Evolutionary conservation across 2,329 filamentous ascomycete genomes (phyloP).

Genomic region (Nemania abortiva): DNA sequence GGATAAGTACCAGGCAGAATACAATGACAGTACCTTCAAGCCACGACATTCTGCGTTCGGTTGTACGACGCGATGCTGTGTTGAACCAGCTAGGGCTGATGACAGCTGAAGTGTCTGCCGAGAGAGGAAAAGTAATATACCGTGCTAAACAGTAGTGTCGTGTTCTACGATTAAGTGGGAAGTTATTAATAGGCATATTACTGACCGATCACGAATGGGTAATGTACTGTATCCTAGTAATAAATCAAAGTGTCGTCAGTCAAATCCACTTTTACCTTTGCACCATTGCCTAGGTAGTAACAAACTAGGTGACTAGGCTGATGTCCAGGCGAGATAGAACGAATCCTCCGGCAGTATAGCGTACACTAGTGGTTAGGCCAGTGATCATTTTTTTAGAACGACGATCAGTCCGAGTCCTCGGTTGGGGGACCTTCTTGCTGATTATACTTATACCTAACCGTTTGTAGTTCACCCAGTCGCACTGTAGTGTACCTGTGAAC

Average conservation of each 20-base stretch:
- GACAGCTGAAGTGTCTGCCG: neutral
- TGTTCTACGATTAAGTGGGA: neutral
- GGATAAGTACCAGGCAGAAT: neutral
- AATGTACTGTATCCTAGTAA: constrained; percentile 19
- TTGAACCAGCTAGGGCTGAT: constrained; percentile 18
- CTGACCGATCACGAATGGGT: constrained; percentile 5
- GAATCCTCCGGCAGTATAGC: constrained; percentile 27
- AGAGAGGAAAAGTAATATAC: neutral
- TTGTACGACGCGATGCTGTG: neutral
- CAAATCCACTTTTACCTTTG: constrained; percentile 8
- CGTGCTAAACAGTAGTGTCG: neutral
- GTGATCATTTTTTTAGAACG: constrained; percentile 18
- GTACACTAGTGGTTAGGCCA: neutral
- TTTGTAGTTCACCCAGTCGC: neutral
- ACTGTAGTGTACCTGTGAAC: neutral
- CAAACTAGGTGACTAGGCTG: constrained; percentile 15
- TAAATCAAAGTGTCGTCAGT: constrained; percentile 2
- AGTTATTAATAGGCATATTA: constrained; percentile 28
- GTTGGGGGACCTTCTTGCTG: constrained; percentile 10
- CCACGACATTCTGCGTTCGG: neutral
- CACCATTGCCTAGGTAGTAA: neutral
- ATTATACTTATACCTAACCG: neutral
- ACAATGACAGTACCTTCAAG: neutral
- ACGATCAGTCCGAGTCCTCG: constrained; percentile 16
- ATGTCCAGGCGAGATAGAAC: constrained; percentile 1